phyloP scores from a whole-genome alignment of 257 asterid genomes.

The Echium plantagineum region DNA sequence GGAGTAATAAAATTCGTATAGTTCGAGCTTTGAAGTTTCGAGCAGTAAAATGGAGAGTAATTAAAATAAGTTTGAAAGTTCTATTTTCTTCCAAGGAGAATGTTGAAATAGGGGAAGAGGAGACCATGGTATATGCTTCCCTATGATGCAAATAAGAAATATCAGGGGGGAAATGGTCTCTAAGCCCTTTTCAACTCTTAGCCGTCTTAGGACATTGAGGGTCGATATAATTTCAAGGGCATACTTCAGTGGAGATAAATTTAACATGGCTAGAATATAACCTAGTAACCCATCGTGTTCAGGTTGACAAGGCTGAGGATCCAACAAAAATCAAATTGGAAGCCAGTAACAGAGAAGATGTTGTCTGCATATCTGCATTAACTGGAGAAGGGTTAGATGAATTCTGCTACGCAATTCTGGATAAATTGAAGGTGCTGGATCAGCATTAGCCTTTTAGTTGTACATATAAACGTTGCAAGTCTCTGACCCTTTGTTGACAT shows the following conservation, averaged over 20 bases:
- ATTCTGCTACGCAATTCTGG: conserved; percentile 79
- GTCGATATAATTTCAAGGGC: background rate
- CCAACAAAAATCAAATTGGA: conserved; percentile 54
- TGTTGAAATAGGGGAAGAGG: background rate
- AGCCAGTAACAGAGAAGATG: conserved; percentile 48
- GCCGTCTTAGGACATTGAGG: background rate
- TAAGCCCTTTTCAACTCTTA: background rate
- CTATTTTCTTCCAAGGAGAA: no score
- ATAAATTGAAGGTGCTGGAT: conserved; percentile 56
- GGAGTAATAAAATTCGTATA: no score
- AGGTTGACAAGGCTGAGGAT: conserved; percentile 75
- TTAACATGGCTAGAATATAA: conserved; percentile 1
- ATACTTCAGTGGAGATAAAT: background rate
- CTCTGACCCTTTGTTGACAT: conserved; percentile 2
- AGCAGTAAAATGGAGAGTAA: no score
- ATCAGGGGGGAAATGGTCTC: background rate
- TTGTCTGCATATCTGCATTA: conserved; percentile 78
- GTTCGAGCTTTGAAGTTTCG: no score
- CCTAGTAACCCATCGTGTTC: conserved; percentile 16
- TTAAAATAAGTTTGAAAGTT: no score
- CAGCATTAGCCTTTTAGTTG: conserved; percentile 3
- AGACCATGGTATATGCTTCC: background rate
- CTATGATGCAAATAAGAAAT: background rate
- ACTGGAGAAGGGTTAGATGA: conserved; percentile 92
- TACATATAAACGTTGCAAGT: background rate